A percentile compares a stretch with the other conserved stretches of the same genome.
phyloP scores from a whole-genome alignment of 2,329 filamentous ascomycete species.

The Teratosphaeria epicoccoides region DNA sequence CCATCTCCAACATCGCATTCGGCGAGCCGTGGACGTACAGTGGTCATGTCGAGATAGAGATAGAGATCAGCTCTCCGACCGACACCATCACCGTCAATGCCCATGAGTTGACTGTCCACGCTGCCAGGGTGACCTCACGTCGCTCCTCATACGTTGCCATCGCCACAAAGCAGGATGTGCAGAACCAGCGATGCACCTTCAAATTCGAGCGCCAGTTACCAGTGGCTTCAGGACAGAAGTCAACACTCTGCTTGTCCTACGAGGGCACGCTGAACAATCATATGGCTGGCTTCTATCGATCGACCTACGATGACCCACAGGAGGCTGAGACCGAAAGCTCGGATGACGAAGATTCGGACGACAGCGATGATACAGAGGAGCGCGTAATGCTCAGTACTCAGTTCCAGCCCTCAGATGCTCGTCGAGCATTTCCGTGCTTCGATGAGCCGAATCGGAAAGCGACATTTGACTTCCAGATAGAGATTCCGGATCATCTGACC shows the following conservation, averaged over 20 bases:
- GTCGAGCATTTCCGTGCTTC: slow-evolving; percentile 89
- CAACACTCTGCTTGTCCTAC: not conserved
- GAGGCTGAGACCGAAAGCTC: not conserved
- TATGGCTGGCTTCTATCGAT: not conserved
- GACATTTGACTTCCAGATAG: slow-evolving; percentile 82
- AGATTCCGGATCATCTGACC: slow-evolving; percentile 73
- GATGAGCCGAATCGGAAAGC: slow-evolving; percentile 94
- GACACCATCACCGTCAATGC: not conserved
- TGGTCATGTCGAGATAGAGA: not conserved
- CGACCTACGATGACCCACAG: not conserved
- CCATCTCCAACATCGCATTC: not conserved
- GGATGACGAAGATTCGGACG: not conserved
- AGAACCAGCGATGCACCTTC: not conserved
- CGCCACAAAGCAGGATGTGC: not conserved
- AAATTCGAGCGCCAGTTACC: not conserved
- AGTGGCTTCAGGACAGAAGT: not conserved
- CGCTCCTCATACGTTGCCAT: not conserved
- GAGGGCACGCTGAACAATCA: not conserved
- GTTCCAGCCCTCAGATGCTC: slow-evolving; percentile 89
- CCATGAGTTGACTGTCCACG: not conserved
- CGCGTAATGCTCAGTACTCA: slow-evolving; percentile 73
- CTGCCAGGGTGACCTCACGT: not conserved
- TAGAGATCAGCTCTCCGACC: not conserved
- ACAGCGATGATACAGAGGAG: slow-evolving; percentile 27
- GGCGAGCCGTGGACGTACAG: not conserved